phyloP scores from a whole-genome alignment of 139 green algal genomes.

The Coccomyxa sp. region DNA sequence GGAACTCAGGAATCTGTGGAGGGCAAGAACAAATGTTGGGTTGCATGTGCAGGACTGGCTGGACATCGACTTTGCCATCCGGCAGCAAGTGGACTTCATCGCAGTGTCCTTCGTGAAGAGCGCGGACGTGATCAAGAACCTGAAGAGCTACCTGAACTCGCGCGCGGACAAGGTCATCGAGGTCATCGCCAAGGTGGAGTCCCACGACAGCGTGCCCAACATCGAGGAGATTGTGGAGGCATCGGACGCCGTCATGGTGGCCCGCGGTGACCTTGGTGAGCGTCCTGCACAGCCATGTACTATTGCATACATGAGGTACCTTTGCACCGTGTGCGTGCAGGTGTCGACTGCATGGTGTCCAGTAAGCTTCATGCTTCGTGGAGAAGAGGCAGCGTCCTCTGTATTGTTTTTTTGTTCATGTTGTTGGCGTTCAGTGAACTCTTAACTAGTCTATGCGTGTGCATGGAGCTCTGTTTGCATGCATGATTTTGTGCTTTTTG shows the following conservation, averaged over 20 bases:
- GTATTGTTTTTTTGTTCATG: not conserved
- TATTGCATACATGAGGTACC: not conserved
- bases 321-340: too few species aligned
- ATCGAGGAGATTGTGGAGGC: slow-evolving; percentile 57
- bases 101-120: slow-evolving; percentile 76
- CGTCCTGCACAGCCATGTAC: not conserved
- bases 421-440: not conserved
- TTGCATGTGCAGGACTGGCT: slow-evolving; percentile 64
- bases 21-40: too few species aligned
- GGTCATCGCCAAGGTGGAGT: slow-evolving; percentile 56
- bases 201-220: slow-evolving; percentile 57
- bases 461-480: not conserved
- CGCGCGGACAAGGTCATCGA: slow-evolving; percentile 29
- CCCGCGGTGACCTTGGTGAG: slow-evolving; percentile 64
- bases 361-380: too few species aligned
- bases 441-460: not conserved
- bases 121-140: slow-evolving; percentile 73
- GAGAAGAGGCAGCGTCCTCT: not conserved
- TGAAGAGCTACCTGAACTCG: slow-evolving; percentile 63
- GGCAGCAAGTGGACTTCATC: slow-evolving; percentile 65
- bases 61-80: slow-evolving; percentile 84
- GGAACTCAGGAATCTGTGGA: too few species aligned
- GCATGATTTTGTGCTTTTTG: not conserved
- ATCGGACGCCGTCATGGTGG: slow-evolving; percentile 74
- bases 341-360: too few species aligned